Evolutionary conservation across 2,329 filamentous ascomycete genomes (phyloP).

Genomic region (Penicillium brasilianum): DNA sequence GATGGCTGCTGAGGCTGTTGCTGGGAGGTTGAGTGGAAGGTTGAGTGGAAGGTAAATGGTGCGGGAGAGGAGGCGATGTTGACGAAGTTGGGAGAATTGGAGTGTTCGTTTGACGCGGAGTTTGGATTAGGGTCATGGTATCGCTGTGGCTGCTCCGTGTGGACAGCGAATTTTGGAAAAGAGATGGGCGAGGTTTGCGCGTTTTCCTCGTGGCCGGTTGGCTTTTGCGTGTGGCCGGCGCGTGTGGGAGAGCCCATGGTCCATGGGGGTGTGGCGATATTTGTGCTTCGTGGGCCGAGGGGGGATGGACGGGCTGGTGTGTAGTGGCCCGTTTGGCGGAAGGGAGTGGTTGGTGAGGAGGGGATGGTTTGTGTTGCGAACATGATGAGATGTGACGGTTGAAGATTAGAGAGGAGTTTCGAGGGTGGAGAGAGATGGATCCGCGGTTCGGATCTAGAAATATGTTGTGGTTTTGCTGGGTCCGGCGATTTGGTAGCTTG

Average conservation of each 20-base stretch:
- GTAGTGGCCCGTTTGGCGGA: conserved; percentile 31
- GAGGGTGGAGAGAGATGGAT: conserved; percentile 15
- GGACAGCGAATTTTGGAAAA: conserved; percentile 18
- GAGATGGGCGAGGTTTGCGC: conserved; percentile 17
- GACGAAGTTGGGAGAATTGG: conserved; percentile 5
- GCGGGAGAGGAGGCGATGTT: conserved; percentile 10
- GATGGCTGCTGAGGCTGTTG: conserved; percentile 9
- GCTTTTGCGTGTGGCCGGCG: conserved; percentile 11
- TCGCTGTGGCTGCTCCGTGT: conserved; percentile 9
- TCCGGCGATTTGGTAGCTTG: conserved; percentile 11
- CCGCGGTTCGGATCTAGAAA: conserved; percentile 29
- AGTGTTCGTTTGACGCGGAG: neutral
- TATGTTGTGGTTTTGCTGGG: conserved; percentile 23
- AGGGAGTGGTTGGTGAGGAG: conserved; percentile 27
- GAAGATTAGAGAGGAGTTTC: conserved; percentile 5
- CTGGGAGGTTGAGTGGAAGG: neutral
- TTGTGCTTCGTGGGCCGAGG: conserved; percentile 29
- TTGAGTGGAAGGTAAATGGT: neutral
- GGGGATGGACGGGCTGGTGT: conserved; percentile 33
- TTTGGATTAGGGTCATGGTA: neutral
- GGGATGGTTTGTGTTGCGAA: conserved; percentile 35
- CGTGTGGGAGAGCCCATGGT: conserved; percentile 26
- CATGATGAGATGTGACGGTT: conserved; percentile 28
- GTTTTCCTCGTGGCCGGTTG: conserved; percentile 14
- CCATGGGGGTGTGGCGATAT: conserved; percentile 29